These are phyloP conservation scores for Terfezia boudieri DNA, from an alignment of 495 filamentous ascomycete genomes.

Conservation along the genomic window DNA sequence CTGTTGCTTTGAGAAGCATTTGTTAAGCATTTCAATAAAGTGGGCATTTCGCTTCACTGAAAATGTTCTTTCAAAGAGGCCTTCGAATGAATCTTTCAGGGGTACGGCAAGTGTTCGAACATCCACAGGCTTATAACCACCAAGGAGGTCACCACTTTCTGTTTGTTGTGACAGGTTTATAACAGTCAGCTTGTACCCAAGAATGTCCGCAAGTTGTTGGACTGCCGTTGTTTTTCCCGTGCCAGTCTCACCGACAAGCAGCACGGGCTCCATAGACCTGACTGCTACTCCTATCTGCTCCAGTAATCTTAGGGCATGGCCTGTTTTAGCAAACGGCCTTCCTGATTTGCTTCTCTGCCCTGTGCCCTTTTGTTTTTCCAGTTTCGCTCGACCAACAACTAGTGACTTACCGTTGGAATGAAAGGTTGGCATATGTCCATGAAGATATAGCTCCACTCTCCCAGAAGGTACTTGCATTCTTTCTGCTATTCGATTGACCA, in stretches of 20 bases:
- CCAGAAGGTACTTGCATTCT: constrained; percentile 68
- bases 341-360: constrained; percentile 22
- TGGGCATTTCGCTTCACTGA: constrained; percentile 65
- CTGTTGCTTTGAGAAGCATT: constrained; percentile 55
- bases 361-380: constrained; percentile 23
- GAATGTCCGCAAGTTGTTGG: constrained; percentile 65
- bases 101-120: constrained; percentile 70
- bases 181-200: constrained; percentile 63
- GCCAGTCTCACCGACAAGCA: constrained; percentile 93
- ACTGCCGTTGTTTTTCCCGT: constrained; percentile 93
- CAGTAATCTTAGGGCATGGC: constrained; percentile 43
- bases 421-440: constrained; percentile 41
- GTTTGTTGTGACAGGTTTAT: constrained; percentile 96
- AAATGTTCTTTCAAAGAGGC: constrained; percentile 67
- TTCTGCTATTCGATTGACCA: constrained; percentile 51
- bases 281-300: constrained; percentile 73
- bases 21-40: constrained; percentile 56
- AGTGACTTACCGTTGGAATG: constrained; percentile 34
- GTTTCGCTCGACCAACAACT: constrained; percentile 42
- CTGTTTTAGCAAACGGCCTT: constrained; percentile 50
- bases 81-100: constrained; percentile 79
- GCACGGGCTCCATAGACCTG: constrained; percentile 59
- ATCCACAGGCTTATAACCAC: constrained; percentile 89
- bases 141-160: constrained; percentile 76
- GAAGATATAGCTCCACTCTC: constrained; percentile 45